Evolutionary conservation across 352 stramenopile genomes (phyloP), one percentile per base, ranked within the genome.

Genomic region (Phytopythium aichiense): DNA sequence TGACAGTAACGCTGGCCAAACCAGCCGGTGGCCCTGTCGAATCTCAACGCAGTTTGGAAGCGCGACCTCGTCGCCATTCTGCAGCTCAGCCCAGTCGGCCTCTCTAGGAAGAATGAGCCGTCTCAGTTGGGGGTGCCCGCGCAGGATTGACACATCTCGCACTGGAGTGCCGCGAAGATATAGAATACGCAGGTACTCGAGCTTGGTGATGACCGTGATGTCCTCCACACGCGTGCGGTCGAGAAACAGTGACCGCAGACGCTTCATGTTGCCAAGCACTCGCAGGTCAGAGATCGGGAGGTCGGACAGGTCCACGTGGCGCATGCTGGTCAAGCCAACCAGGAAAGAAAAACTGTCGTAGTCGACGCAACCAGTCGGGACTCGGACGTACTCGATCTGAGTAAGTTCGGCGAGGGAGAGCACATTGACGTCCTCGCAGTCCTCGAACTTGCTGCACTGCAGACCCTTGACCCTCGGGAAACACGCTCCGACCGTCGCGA

Each of bases 11-110:
- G 23, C 18, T 15, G 53, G 53, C 53, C 53, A 58, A 30, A 58
- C 53, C 22, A 37, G 37, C 5, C 7, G 35, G 4, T 58, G 35
- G 9, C 53, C 53, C 16, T n/a, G 22, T 18, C 53, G 53, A 20
- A 58, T 58, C 22, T 58, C 53, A 25, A 58, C 33, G 16, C 53
- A 58, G 12, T 58, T 58, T 22, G 53, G 53, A 9, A 58, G 53
- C 15, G 25, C n/a, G 20, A 58, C 22, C 5, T 25, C 35, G 3
- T 58, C 53, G 5, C 12, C 53, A 18, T 28, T 6, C 12, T 58
- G 35, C 13, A 58, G 38, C n/a, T 4, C 35, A 15, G 20, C 31
- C 53, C 53, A 58, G 13, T 58, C 33, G 9, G 22, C 35, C 4
- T 49, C 35, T n/a, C 11, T 49, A 1, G 53, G 53, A 4, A 58